Conservation (phyloP, 2,329 filamentous ascomycete genomes). For the Sarocladiaceae sp. region DNA sequence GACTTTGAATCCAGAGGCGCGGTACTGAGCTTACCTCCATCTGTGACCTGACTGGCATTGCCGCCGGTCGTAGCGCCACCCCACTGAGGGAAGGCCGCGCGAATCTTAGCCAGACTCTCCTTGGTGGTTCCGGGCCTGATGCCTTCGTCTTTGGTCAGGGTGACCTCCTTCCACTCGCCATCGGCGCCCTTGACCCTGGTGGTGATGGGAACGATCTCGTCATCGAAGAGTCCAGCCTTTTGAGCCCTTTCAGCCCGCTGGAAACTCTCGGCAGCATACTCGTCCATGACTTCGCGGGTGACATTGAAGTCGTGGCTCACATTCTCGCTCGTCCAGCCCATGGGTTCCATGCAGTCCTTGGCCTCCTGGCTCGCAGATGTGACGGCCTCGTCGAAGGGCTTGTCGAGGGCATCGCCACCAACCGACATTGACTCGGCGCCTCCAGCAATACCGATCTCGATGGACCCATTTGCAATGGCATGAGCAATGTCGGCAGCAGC, state of each 20-base stretch:
- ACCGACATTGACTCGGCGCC: conserved; percentile 85
- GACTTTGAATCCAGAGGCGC: too few species aligned
- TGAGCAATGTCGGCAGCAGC: conserved; percentile 92
- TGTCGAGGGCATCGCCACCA: conserved; percentile 61
- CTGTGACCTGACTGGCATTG: conserved; percentile 91
- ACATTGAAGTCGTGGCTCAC: conserved; percentile 88
- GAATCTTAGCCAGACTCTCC: conserved; percentile 76
- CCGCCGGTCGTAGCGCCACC: conserved; percentile 83
- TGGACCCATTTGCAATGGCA: conserved; percentile 71
- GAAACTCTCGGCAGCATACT: conserved; percentile 82
- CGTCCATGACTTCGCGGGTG: conserved; percentile 71
- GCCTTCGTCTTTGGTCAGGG: conserved; percentile 80
- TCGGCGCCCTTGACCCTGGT: conserved; percentile 79
- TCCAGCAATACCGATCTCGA: conserved; percentile 80
- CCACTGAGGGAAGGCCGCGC: conserved; percentile 84
- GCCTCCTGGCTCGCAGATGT: conserved; percentile 67
- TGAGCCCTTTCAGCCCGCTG: conserved; percentile 82
- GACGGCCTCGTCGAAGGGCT: conserved; percentile 73
- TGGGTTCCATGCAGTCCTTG: conserved; percentile 82
- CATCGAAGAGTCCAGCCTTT: conserved; percentile 83
- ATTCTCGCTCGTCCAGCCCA: conserved; percentile 98
- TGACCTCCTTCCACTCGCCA: conserved; percentile 71
- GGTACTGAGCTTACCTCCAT: conserved; percentile 69
- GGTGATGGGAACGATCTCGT: conserved; percentile 87
- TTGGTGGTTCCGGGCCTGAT: conserved; percentile 84